Conservation (phyloP, 768 basidiomycete genomes). For the Lactarius quietus region DNA sequence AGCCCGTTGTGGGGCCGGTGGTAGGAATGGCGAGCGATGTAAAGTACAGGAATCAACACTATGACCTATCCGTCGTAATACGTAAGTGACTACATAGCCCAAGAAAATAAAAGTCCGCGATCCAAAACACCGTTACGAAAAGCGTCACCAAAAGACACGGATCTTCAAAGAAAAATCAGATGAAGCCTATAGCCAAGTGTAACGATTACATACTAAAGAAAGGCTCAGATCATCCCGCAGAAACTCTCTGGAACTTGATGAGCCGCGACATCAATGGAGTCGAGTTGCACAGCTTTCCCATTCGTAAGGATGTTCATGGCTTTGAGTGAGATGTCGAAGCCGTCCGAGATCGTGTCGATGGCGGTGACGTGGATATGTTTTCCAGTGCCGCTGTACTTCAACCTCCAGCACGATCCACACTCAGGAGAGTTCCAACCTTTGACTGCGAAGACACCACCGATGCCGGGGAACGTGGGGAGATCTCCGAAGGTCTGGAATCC, state of each 20-base stretch:
- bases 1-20: no score
- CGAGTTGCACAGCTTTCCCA: no score
- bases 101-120: not conserved
- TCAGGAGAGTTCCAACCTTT: conserved; percentile 32
- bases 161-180: no score
- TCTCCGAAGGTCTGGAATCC: conserved; percentile 26
- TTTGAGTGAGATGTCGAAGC: no score
- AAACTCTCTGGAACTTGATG: not conserved
- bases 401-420: conserved; percentile 13
- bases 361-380: conserved; percentile 30
- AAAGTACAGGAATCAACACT: no score
- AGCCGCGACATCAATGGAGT: not conserved
- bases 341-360: conserved; percentile 31
- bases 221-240: not conserved
- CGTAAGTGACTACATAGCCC: not conserved
- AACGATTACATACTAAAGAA: not conserved
- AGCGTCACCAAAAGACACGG: no score
- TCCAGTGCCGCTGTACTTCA: conserved; percentile 32
- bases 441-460: no score
- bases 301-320: no score
- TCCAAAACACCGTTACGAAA: no score
- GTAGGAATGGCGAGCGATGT: no score
- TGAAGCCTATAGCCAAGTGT: not conserved
- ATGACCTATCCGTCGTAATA: no score
- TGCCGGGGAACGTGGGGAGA: conserved; percentile 24